Percentiles rank a stretch among this genome's conserved stretches.
phyloP scores from a whole-genome alignment of 148 eudicot species.

The Selenicereus undatus region DNA sequence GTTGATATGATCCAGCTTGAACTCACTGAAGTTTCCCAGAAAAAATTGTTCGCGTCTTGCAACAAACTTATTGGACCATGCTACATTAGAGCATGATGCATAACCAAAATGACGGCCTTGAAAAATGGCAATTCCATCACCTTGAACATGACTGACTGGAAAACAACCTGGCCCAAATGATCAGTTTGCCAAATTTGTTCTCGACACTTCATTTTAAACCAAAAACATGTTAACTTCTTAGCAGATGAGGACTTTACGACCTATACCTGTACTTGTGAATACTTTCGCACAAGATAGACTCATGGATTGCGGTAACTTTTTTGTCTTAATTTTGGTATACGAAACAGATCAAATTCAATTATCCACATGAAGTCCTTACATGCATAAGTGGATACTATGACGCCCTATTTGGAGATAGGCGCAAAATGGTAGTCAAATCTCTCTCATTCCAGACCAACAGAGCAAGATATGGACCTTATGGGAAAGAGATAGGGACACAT shows the following conservation, averaged over 20 bases:
- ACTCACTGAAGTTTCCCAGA: too few relatives aligned
- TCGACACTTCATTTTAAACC: background rate
- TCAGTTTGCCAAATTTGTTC: background rate
- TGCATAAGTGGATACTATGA: constrained; percentile 33
- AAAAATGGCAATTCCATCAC: too few relatives aligned
- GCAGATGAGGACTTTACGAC: background rate
- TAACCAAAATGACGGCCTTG: too few relatives aligned
- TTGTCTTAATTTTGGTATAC: background rate
- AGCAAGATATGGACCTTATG: constrained; percentile 38
- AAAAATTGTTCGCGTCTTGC: background rate
- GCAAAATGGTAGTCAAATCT: constrained; percentile 29
- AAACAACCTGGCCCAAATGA: background rate
- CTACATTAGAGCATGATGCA: background rate
- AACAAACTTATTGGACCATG: background rate
- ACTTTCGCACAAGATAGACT: background rate
- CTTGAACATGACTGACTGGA: too few relatives aligned
- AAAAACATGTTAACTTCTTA: background rate
- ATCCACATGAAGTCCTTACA: constrained; percentile 29
- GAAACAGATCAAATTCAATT: constrained; percentile 32
- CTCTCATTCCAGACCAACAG: constrained; percentile 37
- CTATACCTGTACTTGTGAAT: too few relatives aligned
- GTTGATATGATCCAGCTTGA: too few relatives aligned
- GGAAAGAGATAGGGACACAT: constrained; percentile 30
- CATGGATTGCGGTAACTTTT: background rate
- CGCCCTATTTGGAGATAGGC: constrained; percentile 23